Evolutionary conservation across 139 green algal species (phyloP), one percentile per base, ranked within the genome.

Genomic region (Coccomyxa sp.): DNA sequence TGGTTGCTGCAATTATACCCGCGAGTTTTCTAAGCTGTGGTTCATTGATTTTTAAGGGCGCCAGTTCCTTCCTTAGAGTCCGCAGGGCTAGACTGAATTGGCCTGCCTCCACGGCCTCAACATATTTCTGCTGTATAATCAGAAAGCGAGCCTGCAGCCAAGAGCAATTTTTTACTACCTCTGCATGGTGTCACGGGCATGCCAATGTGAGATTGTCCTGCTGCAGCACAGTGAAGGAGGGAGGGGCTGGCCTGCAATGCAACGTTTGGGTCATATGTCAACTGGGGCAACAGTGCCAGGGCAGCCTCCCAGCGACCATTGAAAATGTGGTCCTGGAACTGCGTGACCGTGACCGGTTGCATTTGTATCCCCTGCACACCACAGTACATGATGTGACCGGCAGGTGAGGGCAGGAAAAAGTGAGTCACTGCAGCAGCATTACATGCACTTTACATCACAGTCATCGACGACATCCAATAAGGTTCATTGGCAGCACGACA

Each of bases 51-150:
- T 81, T 77, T 67, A 93, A 80, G 9, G 90, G 89, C 68, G 87
- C 81, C 38, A 92, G 81, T 82, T 91, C 82, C 23, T 81, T 32
- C 67, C 89, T 83, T 63, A 92, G 67, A 57, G 84, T 91, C 13
- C 82, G 67, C 80, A 93, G 83, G 28, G 89, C 88, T 1, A 38
- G 79, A 0, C 32, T 76, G 0, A 76, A 83, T 63, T 89, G 71
- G 23, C 85, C 85, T 23, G 60, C 58, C 30, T 79, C 45, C n/a
- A 94, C 25, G 1, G 80, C 76, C 83, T 94, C 91, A 18, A 89
- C 4, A 75, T 94, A 95, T 82, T 95, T 93, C 13, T 90, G 83
- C 32, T 85, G 79, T 32, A 93, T 81, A 28, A 95, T 74, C n/a
- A 92, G 67, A 81, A 94, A 94, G 30, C 86, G 83, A 13, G 88